These are phyloP conservation scores for Colletotrichum sidae DNA, from an alignment of 2,329 filamentous ascomycete species.

Conservation along the genomic window DNA sequence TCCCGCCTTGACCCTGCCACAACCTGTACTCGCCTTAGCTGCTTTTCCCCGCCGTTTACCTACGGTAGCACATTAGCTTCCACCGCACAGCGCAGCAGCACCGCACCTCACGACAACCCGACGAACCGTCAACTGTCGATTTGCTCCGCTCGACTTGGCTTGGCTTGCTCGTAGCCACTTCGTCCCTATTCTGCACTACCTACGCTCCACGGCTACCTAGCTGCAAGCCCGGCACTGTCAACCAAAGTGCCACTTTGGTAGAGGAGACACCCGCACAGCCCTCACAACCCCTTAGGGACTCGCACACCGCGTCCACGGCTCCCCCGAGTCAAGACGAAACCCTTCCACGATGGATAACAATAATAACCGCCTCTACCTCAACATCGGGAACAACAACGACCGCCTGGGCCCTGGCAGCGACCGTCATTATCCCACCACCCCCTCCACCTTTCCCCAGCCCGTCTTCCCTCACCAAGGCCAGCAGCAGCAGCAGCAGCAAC, in stretches of 20 bases:
- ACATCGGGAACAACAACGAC: constrained; percentile 74
- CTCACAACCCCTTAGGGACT: constrained; percentile 8
- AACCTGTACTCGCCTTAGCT: constrained; percentile 26
- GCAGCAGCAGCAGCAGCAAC: constrained; percentile 51
- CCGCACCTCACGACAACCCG: neutral
- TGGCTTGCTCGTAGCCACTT: no score
- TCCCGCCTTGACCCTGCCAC: constrained; percentile 36
- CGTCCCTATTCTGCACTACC: no score
- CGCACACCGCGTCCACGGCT: constrained; percentile 14
- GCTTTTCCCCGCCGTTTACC: constrained; percentile 29
- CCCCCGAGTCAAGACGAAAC: constrained; percentile 32
- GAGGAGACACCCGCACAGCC: constrained; percentile 22
- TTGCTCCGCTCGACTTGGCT: neutral
- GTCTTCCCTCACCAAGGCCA: constrained; percentile 65
- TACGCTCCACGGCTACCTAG: constrained; percentile 1
- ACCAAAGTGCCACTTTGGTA: constrained; percentile 31
- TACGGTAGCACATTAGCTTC: neutral
- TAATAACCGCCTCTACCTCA: constrained; percentile 74
- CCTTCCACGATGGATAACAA: constrained; percentile 61
- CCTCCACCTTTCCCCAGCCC: constrained; percentile 95
- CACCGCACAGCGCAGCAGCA: constrained; percentile 3
- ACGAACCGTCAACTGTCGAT: neutral
- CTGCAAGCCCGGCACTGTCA: constrained; percentile 9
- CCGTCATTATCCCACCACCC: constrained; percentile 85
- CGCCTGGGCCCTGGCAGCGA: constrained; percentile 70